These are phyloP conservation scores for Neoconidiobolus thromboides DNA, from an alignment of 371 early-diverging fungal genomes.

Conservation along the genomic window DNA sequence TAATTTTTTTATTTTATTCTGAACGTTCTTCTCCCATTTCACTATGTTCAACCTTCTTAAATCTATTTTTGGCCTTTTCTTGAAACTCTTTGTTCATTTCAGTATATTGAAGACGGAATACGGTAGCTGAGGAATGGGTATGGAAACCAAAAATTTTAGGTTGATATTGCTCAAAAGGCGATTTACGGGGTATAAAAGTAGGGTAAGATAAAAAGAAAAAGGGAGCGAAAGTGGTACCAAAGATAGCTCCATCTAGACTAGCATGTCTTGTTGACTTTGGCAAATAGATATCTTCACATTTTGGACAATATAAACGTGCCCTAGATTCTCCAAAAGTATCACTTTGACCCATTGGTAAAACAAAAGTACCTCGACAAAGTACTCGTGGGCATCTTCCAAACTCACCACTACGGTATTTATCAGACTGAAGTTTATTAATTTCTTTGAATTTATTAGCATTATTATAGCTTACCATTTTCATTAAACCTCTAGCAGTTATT, in stretches of 20 bases:
- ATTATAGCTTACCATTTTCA: constrained; percentile 45
- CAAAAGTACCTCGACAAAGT: constrained; percentile 62
- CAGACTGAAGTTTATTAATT: constrained; percentile 23
- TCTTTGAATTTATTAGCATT: too few species aligned
- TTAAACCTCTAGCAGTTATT: constrained; percentile 67
- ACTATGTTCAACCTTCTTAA: too few species aligned
- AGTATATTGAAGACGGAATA: too few species aligned
- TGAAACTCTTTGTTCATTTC: too few species aligned
- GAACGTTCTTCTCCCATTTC: too few species aligned
- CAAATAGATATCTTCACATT: constrained; percentile 88
- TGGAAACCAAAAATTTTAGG: constrained; percentile 91
- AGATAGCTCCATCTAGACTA: constrained; percentile 90
- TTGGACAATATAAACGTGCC: constrained; percentile 82
- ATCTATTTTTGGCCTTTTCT: too few species aligned
- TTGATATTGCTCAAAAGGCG: constrained; percentile 47
- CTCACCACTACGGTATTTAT: constrained; percentile 68
- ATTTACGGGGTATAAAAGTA: constrained; percentile 48
- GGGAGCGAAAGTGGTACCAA: constrained; percentile 94
- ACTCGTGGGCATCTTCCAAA: constrained; percentile 94
- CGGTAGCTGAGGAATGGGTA: too few species aligned
- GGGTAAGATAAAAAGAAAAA: constrained; percentile 87
- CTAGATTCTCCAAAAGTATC: constrained; percentile 64
- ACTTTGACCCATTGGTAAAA: constrained; percentile 78
- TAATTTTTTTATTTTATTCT: too few species aligned
- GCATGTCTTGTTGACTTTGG: constrained; percentile 66